Conservation (phyloP, 352 stramenopile genomes). For the Globisporangium abappressorium region DNA sequence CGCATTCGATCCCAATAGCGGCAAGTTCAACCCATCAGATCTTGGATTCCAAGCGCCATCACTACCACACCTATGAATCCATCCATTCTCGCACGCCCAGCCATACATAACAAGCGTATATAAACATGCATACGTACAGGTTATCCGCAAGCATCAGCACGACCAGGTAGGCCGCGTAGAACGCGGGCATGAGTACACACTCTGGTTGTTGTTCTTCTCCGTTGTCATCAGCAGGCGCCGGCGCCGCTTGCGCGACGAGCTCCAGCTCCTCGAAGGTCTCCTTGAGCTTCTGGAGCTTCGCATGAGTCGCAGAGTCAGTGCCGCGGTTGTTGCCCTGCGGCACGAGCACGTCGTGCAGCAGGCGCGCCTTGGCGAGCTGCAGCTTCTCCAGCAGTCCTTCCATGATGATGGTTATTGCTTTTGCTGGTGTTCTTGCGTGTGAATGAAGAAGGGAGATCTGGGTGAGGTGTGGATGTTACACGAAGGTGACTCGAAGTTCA, state of each 20-base stretch:
- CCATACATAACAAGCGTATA: not conserved
- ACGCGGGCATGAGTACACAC: conserved; percentile 38
- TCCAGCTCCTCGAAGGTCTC: conserved; percentile 51
- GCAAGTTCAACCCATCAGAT: not conserved
- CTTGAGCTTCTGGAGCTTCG: conserved; percentile 34
- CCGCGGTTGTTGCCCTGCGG: conserved; percentile 21
- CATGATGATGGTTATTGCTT: conserved; percentile 37
- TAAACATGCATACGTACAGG: conserved; percentile 30
- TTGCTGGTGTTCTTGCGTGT: not conserved
- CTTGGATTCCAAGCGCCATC: not conserved
- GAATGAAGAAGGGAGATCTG: not conserved
- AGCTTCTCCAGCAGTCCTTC: conserved; percentile 46
- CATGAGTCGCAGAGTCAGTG: not conserved
- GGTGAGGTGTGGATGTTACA: not conserved
- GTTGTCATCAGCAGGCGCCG: not conserved
- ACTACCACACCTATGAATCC: not conserved
- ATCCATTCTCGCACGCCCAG: not conserved
- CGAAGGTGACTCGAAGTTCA: not conserved
- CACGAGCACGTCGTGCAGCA: conserved; percentile 33
- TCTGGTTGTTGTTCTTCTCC: conserved; percentile 8
- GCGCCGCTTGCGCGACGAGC: conserved; percentile 40
- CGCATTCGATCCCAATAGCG: not conserved
- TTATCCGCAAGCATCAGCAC: conserved; percentile 48
- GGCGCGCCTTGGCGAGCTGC: conserved; percentile 33
- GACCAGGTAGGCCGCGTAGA: conserved; percentile 60